Conservation (phyloP, 2,329 filamentous ascomycete genomes). For the Sordariomycetes sp. region DNA sequence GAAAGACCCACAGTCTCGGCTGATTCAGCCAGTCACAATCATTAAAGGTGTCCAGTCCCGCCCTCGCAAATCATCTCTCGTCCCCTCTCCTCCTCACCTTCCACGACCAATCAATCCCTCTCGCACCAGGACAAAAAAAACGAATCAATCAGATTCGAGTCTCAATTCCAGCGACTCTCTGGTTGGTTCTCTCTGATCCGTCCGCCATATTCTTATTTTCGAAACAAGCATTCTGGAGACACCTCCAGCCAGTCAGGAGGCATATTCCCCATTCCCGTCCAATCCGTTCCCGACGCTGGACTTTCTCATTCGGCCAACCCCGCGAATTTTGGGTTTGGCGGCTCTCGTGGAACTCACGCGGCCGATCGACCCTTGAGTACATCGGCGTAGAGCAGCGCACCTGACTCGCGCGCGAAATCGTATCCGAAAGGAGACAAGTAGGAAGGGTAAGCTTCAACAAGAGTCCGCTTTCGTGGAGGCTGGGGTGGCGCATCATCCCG, state of each 20-base stretch:
- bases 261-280: neutral
- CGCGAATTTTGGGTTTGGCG: neutral
- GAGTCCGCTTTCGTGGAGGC: neutral
- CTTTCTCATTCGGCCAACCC: neutral
- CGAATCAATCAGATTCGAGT: constrained; percentile 6
- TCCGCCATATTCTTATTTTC: constrained; percentile 3
- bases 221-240: constrained; percentile 3
- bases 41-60: constrained; percentile 19
- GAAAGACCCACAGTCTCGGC: constrained; percentile 20
- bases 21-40: constrained; percentile 37
- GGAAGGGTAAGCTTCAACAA: neutral
- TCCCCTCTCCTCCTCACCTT: constrained; percentile 25
- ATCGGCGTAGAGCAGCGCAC: neutral
- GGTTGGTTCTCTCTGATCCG: constrained; percentile 3
- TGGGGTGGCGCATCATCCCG: neutral
- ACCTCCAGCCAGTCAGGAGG: constrained; percentile 2
- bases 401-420: neutral
- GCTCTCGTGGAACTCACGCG: neutral
- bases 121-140: constrained; percentile 7
- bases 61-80: constrained; percentile 32
- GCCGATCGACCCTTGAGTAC: constrained; percentile 5
- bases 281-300: neutral
- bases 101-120: constrained; percentile 34
- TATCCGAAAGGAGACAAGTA: neutral
- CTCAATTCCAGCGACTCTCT: constrained; percentile 2